Conservation (phyloP, 768 basidiomycete genomes). For the Hypholoma fasciculare region DNA sequence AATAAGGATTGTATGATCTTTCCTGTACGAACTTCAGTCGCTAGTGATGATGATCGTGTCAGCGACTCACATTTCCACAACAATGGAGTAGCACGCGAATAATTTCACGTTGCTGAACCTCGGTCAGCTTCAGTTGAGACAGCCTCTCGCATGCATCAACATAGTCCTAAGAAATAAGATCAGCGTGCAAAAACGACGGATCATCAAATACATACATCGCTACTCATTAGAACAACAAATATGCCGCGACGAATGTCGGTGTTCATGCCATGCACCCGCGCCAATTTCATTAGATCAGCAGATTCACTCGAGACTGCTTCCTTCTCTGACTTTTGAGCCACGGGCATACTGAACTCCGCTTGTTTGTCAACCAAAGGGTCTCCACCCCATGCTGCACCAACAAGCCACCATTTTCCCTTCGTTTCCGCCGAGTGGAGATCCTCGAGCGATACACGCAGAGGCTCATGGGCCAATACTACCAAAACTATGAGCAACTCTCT, state of each 20-base stretch:
- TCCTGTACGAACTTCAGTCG: conserved; percentile 51
- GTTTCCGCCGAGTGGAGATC: conserved; percentile 84
- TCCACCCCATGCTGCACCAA: conserved; percentile 94
- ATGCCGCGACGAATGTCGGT: conserved; percentile 91
- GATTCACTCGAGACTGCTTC: conserved; percentile 24
- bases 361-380: conserved; percentile 83
- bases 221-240: conserved; percentile 94
- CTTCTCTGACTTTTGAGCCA: conserved; percentile 23
- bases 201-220: conserved; percentile 62
- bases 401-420: conserved; percentile 98
- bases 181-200: neutral
- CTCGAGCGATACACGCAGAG: conserved; percentile 80
- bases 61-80: conserved; percentile 74
- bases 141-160: conserved; percentile 94
- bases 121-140: conserved; percentile 77
- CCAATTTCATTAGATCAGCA: conserved; percentile 67
- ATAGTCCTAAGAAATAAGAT: conserved; percentile 66
- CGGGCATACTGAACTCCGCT: conserved; percentile 29
- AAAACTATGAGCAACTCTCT: neutral
- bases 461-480: conserved; percentile 79
- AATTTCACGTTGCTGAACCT: conserved; percentile 92
- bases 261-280: conserved; percentile 96
- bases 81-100: conserved; percentile 93
- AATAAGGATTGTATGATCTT: conserved; percentile 93
- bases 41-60: neutral